These are phyloP conservation scores for Eimeria tenella DNA, from an alignment of 169 alveolate genomes.

Conservation along the genomic window DNA sequence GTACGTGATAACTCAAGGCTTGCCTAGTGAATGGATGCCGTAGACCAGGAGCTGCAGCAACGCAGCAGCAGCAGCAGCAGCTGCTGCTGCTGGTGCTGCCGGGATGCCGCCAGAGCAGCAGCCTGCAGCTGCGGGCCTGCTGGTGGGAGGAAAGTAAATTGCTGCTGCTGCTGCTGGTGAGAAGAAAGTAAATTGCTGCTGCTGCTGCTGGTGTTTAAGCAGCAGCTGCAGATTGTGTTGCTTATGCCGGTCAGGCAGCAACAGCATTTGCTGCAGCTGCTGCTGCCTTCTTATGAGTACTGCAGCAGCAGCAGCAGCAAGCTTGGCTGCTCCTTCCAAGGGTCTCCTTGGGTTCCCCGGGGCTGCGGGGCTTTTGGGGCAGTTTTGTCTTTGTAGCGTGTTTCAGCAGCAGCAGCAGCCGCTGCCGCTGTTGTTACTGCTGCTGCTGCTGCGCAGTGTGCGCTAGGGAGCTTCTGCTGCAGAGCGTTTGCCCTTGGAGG, in stretches of 20 bases:
- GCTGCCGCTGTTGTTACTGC: not conserved
- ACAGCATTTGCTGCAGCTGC: slow-evolving; percentile 43
- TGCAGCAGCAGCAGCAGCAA: slow-evolving; percentile 16
- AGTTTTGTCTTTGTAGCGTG: not conserved
- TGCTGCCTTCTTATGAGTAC: not conserved
- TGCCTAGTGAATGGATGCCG: slow-evolving; percentile 44
- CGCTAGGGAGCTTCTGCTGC: not conserved
- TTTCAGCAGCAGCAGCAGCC: slow-evolving; percentile 24
- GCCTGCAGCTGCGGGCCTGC: not conserved
- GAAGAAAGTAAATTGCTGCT: not conserved
- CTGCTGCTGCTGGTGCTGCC: not conserved
- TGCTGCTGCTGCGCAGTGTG: not conserved
- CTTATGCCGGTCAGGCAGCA: not conserved
- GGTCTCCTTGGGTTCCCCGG: too few relatives aligned
- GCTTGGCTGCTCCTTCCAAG: not conserved
- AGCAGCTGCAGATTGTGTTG: slow-evolving; percentile 6
- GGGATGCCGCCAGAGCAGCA: not conserved
- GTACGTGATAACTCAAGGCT: slow-evolving; percentile 15
- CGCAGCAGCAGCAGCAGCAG: slow-evolving; percentile 19
- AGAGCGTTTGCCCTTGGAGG: not conserved
- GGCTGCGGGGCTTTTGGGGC: too few relatives aligned
- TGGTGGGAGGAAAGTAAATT: not conserved
- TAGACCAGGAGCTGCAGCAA: not conserved
- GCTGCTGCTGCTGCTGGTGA: not conserved
- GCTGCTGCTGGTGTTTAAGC: not conserved